phyloP scores from a whole-genome alignment of 495 filamentous ascomycete genomes.

The Trichocladium antarcticum region DNA sequence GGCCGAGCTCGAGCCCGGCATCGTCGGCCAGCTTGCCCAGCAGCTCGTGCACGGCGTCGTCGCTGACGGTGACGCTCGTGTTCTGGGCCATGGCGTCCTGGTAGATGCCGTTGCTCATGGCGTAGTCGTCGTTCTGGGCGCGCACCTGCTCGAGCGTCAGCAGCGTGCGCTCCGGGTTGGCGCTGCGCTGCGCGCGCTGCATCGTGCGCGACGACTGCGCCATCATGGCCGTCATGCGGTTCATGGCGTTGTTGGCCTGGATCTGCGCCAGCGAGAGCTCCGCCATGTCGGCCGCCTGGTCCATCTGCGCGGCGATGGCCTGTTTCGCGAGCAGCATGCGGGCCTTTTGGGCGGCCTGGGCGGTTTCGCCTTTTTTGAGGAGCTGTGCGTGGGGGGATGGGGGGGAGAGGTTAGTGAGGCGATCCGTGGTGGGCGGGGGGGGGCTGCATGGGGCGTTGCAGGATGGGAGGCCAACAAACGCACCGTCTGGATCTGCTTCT shows the following conservation, averaged over 20 bases:
- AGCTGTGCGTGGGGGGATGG: conserved; percentile 38
- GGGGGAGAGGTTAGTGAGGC: not conserved
- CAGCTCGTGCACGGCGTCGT: conserved; percentile 72
- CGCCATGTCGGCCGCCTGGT: conserved; percentile 45
- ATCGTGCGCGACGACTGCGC: conserved; percentile 39
- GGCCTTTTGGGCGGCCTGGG: conserved; percentile 73
- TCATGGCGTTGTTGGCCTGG: conserved; percentile 46
- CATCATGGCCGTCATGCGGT: conserved; percentile 46
- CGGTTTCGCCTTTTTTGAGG: conserved; percentile 59
- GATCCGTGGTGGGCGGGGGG: not conserved
- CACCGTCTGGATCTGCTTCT: conserved; percentile 74
- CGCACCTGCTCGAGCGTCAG: conserved; percentile 68
- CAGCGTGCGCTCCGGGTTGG: conserved; percentile 57
- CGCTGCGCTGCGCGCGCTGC: conserved; percentile 59
- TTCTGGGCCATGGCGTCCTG: conserved; percentile 67
- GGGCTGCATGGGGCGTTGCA: conserved; percentile 4
- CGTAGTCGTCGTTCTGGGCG: conserved; percentile 73
- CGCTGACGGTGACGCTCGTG: conserved; percentile 64
- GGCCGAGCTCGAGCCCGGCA: conserved; percentile 60
- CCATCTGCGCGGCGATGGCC: conserved; percentile 44
- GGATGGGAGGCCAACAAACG: conserved; percentile 10
- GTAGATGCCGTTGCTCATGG: conserved; percentile 71
- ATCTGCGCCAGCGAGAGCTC: conserved; percentile 42
- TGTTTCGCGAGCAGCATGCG: conserved; percentile 47
- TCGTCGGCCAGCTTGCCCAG: conserved; percentile 75